A percentile compares a stretch with the other conserved stretches of the same genome.
Evolutionary conservation across 345 rosid species (phyloP).

Genomic region (Brassica incana): DNA sequence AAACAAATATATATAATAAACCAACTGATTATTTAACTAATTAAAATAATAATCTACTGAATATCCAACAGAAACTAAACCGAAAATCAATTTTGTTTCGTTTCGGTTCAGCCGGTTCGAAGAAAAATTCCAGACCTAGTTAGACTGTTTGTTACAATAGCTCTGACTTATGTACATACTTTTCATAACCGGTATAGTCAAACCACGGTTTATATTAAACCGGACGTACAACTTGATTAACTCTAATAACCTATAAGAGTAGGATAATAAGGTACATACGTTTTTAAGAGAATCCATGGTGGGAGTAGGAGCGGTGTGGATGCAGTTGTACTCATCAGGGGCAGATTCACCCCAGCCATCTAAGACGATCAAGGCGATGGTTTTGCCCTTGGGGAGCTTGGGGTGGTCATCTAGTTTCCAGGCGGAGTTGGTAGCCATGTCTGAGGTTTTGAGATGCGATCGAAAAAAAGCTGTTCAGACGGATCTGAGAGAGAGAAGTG

Average conservation of each 20-base stretch:
- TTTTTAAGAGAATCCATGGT: conserved; percentile 88
- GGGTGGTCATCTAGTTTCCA: conserved; percentile 85
- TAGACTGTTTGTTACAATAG: not conserved
- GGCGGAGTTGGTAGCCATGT: conserved; percentile 59
- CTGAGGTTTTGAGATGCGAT: conserved; percentile 29
- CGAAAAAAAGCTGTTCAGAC: conserved; percentile 19
- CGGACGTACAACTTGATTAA: not conserved
- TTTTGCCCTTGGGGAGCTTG: conserved; percentile 73
- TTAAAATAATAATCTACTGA: too few relatives aligned
- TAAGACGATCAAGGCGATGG: conserved; percentile 72
- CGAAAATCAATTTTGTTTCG: not conserved
- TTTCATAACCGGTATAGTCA: not conserved
- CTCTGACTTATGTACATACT: not conserved
- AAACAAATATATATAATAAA: too few relatives aligned
- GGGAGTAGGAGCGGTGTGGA: conserved; percentile 87
- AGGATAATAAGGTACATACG: conserved; percentile 39
- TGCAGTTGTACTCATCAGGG: conserved; percentile 82
- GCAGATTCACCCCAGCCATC: conserved; percentile 98
- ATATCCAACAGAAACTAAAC: not conserved
- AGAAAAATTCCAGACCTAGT: not conserved
- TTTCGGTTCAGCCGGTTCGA: not conserved
- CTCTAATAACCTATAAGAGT: not conserved
- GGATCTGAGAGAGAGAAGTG: not conserved
- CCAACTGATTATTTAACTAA: not conserved
- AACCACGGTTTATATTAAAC: not conserved